phyloP scores from a whole-genome alignment of 2,329 filamentous ascomycete species.

The Venturia aucupariae region DNA sequence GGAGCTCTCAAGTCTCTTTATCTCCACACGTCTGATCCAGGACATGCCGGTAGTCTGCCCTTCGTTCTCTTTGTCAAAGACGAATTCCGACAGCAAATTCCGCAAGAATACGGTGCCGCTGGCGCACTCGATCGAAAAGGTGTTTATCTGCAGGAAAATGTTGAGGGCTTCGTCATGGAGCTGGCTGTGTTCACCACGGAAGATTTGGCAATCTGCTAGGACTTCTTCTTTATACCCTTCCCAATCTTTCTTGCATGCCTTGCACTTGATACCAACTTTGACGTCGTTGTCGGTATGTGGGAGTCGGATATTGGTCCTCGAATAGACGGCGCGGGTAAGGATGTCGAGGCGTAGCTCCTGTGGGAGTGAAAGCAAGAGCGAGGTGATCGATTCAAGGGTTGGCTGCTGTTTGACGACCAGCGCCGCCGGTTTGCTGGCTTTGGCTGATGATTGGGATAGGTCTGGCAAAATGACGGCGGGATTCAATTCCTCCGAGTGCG shows the following conservation, averaged over 20 bases:
- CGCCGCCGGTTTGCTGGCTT: neutral
- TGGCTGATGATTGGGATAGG: neutral
- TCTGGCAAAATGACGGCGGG: neutral
- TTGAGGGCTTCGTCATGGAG: neutral
- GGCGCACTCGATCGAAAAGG: neutral
- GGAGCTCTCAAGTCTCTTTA: neutral
- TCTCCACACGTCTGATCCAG: neutral
- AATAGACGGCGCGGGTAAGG: neutral
- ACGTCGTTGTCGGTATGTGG: neutral
- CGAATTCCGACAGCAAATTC: neutral
- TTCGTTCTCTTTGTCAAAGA: neutral
- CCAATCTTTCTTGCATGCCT: neutral
- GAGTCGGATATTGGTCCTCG: neutral
- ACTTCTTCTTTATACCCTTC: neutral
- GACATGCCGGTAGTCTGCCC: neutral
- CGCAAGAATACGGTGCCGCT: neutral
- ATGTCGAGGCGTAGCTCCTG: neutral
- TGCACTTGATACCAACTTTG: neutral
- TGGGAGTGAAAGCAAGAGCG: neutral
- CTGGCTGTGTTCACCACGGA: neutral
- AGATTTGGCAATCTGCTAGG: neutral
- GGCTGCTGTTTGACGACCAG: neutral
- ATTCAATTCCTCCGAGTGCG: no score
- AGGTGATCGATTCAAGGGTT: neutral
- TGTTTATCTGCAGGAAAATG: neutral